Percentiles rank a stretch among this genome's conserved stretches.
phyloP scores from a whole-genome alignment of 225 moss, liverwort and hornwort genomes.

The Polytrichum formosum region DNA sequence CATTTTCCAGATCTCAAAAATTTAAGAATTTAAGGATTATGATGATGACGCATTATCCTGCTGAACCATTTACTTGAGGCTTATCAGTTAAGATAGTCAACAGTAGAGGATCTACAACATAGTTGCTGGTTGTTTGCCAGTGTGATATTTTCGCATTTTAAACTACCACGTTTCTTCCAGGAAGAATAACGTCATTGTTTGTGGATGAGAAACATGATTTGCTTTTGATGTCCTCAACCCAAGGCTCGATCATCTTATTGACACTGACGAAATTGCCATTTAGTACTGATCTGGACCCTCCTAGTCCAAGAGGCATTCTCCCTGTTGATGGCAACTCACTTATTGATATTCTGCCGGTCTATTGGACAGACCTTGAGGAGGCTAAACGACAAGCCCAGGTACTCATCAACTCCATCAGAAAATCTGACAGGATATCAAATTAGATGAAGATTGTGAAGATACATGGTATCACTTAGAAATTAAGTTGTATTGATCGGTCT shows the following conservation, averaged over 20 bases:
- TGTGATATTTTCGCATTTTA: background rate
- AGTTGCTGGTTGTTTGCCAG: no score
- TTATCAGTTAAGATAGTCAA: no score
- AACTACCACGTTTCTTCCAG: conserved; percentile 8
- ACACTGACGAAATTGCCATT: conserved; percentile 19
- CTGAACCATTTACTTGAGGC: no score
- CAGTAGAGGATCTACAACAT: no score
- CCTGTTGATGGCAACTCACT: conserved; percentile 24
- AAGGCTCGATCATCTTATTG: conserved; percentile 21
- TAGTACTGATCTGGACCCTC: conserved; percentile 26
- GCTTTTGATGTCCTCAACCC: conserved; percentile 16
- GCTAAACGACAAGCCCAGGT: conserved; percentile 17
- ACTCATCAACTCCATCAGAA: background rate
- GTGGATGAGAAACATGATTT: conserved; percentile 32
- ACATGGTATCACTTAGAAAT: no score
- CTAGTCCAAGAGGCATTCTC: conserved; percentile 24
- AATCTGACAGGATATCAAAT: background rate
- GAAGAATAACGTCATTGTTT: conserved; percentile 21
- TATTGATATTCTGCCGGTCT: conserved; percentile 15
- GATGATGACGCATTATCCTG: no score
- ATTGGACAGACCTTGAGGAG: conserved; percentile 16
- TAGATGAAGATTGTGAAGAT: background rate
- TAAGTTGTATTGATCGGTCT: no score
- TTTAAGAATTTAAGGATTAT: no score
- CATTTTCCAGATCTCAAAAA: no score